Conservation (phyloP, 2,329 filamentous ascomycete genomes). For the Colletotrichum truncatum region DNA sequence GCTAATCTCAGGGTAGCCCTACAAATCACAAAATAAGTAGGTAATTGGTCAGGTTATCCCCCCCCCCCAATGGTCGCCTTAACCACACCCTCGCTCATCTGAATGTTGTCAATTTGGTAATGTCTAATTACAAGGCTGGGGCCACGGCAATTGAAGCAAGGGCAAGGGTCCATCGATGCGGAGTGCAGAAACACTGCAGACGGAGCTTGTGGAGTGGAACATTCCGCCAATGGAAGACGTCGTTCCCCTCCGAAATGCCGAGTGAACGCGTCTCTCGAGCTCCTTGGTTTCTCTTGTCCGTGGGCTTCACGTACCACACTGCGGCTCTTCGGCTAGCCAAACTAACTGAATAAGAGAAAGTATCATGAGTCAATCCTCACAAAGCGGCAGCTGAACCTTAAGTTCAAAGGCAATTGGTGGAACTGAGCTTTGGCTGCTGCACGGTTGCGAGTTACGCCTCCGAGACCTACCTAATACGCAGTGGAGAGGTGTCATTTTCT, state of each 20-base stretch:
- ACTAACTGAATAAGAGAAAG: background rate
- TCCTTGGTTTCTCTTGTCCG: background rate
- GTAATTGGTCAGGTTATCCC: no score
- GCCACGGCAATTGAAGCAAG: constrained; percentile 1
- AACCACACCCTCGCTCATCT: no score
- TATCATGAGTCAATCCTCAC: background rate
- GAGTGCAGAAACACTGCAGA: background rate
- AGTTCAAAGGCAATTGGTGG: background rate
- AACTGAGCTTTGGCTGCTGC: background rate
- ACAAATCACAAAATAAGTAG: no score
- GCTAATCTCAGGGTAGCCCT: no score
- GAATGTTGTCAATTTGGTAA: background rate
- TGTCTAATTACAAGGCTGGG: background rate
- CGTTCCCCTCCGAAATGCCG: background rate
- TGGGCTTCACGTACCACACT: background rate
- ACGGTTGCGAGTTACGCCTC: background rate
- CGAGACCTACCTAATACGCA: no score
- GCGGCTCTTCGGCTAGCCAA: constrained; percentile 6
- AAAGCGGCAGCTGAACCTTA: background rate
- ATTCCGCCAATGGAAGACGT: constrained; percentile 15
- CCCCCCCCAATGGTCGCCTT: no score
- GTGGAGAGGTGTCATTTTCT: no score
- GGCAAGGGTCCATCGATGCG: background rate
- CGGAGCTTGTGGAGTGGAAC: background rate
- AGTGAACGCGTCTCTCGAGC: background rate